phyloP scores from a whole-genome alignment of 495 filamentous ascomycete species.

The Oidiodendron maius region DNA sequence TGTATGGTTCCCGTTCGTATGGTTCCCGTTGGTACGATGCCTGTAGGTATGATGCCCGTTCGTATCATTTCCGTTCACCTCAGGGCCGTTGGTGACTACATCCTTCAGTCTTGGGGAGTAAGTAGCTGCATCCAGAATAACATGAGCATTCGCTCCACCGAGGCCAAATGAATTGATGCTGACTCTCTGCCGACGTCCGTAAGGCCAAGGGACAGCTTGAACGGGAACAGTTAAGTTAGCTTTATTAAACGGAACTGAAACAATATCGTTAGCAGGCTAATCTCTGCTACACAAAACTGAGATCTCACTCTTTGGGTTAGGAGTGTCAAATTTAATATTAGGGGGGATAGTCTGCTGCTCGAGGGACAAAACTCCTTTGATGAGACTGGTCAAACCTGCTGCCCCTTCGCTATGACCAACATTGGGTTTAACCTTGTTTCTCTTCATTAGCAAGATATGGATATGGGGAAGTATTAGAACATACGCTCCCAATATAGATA shows the following conservation, averaged over 20 bases:
- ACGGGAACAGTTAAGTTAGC: conserved; percentile 52
- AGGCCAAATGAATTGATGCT: conserved; percentile 40
- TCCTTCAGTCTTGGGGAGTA: not conserved
- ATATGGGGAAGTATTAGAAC: no score
- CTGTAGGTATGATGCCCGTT: not conserved
- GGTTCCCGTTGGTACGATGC: not conserved
- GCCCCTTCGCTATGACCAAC: conserved; percentile 46
- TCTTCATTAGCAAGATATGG: no score
- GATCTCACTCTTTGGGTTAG: conserved; percentile 23
- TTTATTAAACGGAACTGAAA: conserved; percentile 24
- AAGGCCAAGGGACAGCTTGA: conserved; percentile 26
- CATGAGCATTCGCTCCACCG: conserved; percentile 53
- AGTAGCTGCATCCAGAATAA: conserved; percentile 43
- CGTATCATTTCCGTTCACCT: not conserved
- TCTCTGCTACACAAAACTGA: not conserved
- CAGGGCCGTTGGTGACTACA: not conserved
- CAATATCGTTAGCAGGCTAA: not conserved
- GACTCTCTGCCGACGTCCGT: not conserved
- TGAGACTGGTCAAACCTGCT: conserved; percentile 48
- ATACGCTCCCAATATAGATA: conserved; percentile 8
- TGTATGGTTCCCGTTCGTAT: not conserved
- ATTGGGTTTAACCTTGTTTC: conserved; percentile 11
- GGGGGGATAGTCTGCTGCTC: conserved; percentile 46
- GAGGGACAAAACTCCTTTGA: conserved; percentile 51
- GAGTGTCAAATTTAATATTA: conserved; percentile 32